phyloP scores from a whole-genome alignment of 805 yeast genomes.

The Saturnispora zaruensis region DNA sequence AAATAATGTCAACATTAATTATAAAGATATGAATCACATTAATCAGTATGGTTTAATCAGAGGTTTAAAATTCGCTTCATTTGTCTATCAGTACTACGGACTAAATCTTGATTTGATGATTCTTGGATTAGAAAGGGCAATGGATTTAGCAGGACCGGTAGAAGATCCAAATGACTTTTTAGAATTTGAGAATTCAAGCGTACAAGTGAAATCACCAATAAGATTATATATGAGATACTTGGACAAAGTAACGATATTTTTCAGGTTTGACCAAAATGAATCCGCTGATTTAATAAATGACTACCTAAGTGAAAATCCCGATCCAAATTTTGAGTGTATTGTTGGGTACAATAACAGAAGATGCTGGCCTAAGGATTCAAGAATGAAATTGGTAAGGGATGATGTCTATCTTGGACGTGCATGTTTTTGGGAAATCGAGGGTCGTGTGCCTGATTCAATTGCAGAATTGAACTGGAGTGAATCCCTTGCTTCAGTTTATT shows the following conservation, averaged over 20 bases:
- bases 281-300: constrained; percentile 69
- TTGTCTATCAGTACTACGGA: constrained; percentile 86
- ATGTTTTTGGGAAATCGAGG: constrained; percentile 79
- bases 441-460: constrained; percentile 69
- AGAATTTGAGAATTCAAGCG: constrained; percentile 51
- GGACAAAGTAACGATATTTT: constrained; percentile 73
- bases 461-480: constrained; percentile 72
- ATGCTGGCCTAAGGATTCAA: constrained; percentile 90
- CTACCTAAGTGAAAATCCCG: constrained; percentile 76
- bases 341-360: constrained; percentile 80
- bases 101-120: constrained; percentile 72
- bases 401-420: constrained; percentile 93
- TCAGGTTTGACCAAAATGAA: constrained; percentile 66
- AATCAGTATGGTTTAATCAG: constrained; percentile 82
- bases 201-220: constrained; percentile 67
- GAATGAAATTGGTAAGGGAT: constrained; percentile 84
- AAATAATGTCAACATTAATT: constrained; percentile 71
- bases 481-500: constrained; percentile 79
- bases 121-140: constrained; percentile 80
- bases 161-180: constrained; percentile 67
- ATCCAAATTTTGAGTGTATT: constrained; percentile 81
- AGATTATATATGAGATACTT: constrained; percentile 73
- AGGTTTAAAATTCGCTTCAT: constrained; percentile 86
- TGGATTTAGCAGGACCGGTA: constrained; percentile 76
- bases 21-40: constrained; percentile 91